Evolutionary conservation across 371 early-diverging fungal species (phyloP).

Genomic region (Cladochytrium tenue): DNA sequence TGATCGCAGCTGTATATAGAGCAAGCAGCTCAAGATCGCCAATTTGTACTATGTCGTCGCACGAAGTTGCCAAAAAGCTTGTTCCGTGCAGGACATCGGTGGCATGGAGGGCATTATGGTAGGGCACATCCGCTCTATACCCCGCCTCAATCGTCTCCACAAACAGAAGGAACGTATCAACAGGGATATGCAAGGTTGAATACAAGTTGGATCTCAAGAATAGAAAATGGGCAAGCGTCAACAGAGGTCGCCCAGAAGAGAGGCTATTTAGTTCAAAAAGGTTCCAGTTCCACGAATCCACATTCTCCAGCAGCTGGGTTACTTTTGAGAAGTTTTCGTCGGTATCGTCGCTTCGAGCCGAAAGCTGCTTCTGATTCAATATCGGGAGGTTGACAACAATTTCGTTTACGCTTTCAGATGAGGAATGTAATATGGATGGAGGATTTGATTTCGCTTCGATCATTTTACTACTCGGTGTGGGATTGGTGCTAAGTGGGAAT

Average conservation of each 20-base stretch:
- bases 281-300: conserved; percentile 34
- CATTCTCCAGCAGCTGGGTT: conserved; percentile 23
- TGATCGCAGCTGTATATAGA: conserved; percentile 53
- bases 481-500: too few species aligned
- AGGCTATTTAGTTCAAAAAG: conserved; percentile 20
- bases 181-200: conserved; percentile 11
- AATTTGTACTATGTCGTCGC: conserved; percentile 18
- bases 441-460: too few species aligned
- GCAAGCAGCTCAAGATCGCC: conserved; percentile 45
- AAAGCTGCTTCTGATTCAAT: too few species aligned
- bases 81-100: conserved; percentile 56
- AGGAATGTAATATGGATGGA: too few species aligned
- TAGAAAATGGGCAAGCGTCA: conserved; percentile 26
- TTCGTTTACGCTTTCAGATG: too few species aligned
- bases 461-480: too few species aligned
- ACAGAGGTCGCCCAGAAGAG: conserved; percentile 20
- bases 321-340: conserved; percentile 15
- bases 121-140: conserved; percentile 18
- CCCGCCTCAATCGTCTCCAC: conserved; percentile 17
- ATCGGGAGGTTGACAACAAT: too few species aligned
- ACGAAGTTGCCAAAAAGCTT: conserved; percentile 30
- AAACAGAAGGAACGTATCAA: conserved; percentile 13
- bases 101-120: conserved; percentile 57
- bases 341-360: too few species aligned
- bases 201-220: conserved; percentile 14